Percentiles rank a stretch among this genome's conserved stretches.
phyloP scores from a whole-genome alignment of 2,329 filamentous ascomycete species.

The Hymenoscyphus linearis region DNA sequence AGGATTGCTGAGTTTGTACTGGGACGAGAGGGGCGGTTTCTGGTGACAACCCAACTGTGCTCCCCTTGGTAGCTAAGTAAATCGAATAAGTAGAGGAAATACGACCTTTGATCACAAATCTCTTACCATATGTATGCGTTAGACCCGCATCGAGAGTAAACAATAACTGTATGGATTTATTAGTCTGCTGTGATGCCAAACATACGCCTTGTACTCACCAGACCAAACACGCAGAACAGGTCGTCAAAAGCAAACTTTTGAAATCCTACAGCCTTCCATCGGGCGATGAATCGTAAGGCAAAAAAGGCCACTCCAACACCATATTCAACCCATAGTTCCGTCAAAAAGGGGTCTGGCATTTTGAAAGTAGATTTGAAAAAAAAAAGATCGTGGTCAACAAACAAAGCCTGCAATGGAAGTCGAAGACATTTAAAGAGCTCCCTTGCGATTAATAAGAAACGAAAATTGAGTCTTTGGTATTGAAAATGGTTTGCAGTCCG shows the following conservation, averaged over 20 bases:
- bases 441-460: not conserved
- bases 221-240: not conserved
- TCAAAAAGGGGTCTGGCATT: not conserved
- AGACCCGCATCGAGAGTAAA: not conserved
- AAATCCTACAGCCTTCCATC: not conserved
- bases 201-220: not conserved
- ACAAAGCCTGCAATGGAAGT: not conserved
- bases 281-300: not conserved
- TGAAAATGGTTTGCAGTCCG: not conserved
- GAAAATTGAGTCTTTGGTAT: not conserved
- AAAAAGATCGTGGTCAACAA: not conserved
- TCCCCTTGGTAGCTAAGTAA: not conserved
- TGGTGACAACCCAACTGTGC: not conserved
- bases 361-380: not conserved
- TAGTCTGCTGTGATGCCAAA: not conserved
- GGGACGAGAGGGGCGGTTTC: not conserved
- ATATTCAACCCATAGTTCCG: slow-evolving; percentile 6
- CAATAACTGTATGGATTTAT: not conserved
- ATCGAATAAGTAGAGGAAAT: not conserved
- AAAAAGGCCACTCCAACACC: not conserved
- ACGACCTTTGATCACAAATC: not conserved
- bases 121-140: not conserved
- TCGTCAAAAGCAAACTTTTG: not conserved
- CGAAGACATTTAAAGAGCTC: not conserved
- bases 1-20: not conserved